Evolutionary conservation across 2,329 filamentous ascomycete genomes (phyloP).

Genomic region (Penicillium sp.): DNA sequence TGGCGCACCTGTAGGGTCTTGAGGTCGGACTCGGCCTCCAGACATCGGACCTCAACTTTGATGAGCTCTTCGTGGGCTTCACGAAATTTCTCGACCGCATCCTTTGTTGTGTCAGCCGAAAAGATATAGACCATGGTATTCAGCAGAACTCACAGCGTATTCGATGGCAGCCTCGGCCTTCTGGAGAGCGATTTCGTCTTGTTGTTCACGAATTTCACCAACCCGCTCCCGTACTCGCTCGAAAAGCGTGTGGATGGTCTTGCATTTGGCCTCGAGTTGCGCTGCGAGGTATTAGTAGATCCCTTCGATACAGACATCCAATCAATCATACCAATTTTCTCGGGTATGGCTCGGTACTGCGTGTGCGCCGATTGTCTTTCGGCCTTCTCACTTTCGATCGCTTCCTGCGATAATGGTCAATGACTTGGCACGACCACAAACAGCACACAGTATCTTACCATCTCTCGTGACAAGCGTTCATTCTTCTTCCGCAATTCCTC

Average conservation of each 20-base stretch:
- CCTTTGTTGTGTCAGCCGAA: constrained; percentile 35
- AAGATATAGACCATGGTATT: neutral
- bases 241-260: constrained; percentile 38
- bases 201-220: constrained; percentile 48
- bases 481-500: constrained; percentile 19
- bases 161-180: constrained; percentile 53
- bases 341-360: constrained; percentile 61
- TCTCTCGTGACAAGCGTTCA: constrained; percentile 32
- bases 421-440: neutral
- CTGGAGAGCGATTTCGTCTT: constrained; percentile 52
- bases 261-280: constrained; percentile 44
- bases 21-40: constrained; percentile 80
- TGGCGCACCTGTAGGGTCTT: constrained; percentile 63
- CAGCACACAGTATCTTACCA: constrained; percentile 33
- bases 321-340: constrained; percentile 59
- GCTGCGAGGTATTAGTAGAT: constrained; percentile 23
- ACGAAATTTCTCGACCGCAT: constrained; percentile 58
- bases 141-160: constrained; percentile 46
- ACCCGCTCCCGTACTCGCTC: constrained; percentile 45
- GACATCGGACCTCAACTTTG: constrained; percentile 61
- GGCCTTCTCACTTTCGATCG: constrained; percentile 55
- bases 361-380: constrained; percentile 61
- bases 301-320: neutral
- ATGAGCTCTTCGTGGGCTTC: constrained; percentile 58
- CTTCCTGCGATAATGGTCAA: constrained; percentile 21